Evolutionary conservation across 495 filamentous ascomycete species (phyloP).

Genomic region (Penicillium goetzii): DNA sequence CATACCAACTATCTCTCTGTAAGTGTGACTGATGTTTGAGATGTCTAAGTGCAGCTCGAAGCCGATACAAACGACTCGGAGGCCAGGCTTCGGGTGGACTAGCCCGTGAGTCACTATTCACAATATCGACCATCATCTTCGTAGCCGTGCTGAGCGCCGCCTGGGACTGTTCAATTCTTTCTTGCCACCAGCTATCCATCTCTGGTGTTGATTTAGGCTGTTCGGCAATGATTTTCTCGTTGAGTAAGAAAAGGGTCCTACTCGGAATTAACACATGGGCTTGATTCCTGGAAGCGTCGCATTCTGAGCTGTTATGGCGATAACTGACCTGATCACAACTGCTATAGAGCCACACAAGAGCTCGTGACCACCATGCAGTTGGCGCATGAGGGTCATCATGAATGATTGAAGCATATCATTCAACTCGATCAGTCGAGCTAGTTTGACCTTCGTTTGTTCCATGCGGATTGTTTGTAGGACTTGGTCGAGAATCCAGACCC

Average conservation of each 20-base stretch:
- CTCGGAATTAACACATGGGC: background rate
- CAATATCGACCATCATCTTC: conserved; percentile 16
- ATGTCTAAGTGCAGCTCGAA: conserved; percentile 4
- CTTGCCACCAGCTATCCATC: background rate
- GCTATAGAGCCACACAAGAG: conserved; percentile 12
- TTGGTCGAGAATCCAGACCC: conserved; percentile 13
- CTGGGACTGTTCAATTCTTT: conserved; percentile 8
- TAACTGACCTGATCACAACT: conserved; percentile 15
- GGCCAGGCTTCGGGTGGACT: background rate
- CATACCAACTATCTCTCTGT: background rate
- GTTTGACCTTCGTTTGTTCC: background rate
- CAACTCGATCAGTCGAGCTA: conserved; percentile 2
- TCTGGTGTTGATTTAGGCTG: background rate
- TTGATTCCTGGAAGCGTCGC: background rate
- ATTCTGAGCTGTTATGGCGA: background rate
- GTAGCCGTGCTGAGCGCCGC: conserved; percentile 10
- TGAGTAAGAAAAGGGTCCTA: conserved; percentile 10
- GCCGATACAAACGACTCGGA: conserved; percentile 12
- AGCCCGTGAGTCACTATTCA: background rate
- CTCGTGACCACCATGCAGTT: conserved; percentile 4
- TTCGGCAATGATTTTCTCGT: conserved; percentile 5
- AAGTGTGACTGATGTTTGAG: background rate
- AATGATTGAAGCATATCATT: conserved; percentile 8
- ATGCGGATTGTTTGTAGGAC: conserved; percentile 8
- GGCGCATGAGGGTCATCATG: conserved; percentile 6